phyloP scores from a whole-genome alignment of 805 yeast species.

The Metschnikowia henanensis region DNA sequence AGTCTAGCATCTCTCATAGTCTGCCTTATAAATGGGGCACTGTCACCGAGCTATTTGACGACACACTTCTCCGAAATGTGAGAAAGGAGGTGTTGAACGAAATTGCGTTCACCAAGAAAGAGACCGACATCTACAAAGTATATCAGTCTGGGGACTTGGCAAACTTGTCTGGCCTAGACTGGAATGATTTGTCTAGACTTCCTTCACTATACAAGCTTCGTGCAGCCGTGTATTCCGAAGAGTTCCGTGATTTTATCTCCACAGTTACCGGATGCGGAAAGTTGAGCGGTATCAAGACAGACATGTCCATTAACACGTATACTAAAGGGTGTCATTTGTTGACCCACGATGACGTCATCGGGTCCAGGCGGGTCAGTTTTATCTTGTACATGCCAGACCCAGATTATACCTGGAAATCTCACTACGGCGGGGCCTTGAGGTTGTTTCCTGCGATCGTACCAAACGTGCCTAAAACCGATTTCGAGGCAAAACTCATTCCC shows the following conservation, averaged over 20 bases:
- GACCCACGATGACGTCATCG: conserved; percentile 98
- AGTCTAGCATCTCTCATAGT: conserved; percentile 48
- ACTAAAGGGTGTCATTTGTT: conserved; percentile 90
- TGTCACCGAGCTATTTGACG: conserved; percentile 70
- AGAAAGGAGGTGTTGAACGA: conserved; percentile 80
- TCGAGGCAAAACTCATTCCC: conserved; percentile 69
- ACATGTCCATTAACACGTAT: conserved; percentile 89
- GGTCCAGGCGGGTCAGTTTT: conserved; percentile 89
- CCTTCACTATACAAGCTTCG: conserved; percentile 78
- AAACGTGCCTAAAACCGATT: conserved; percentile 87
- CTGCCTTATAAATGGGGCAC: conserved; percentile 92
- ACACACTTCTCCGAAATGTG: conserved; percentile 72
- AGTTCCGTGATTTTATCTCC: conserved; percentile 77
- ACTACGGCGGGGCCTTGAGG: conserved; percentile 91
- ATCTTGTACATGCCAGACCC: conserved; percentile 94
- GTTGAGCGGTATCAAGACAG: conserved; percentile 86
- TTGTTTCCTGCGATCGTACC: conserved; percentile 84
- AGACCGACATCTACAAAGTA: conserved; percentile 95
- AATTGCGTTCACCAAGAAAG: conserved; percentile 90
- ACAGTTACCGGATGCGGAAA: conserved; percentile 85
- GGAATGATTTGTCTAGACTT: conserved; percentile 69
- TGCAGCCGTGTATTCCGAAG: conserved; percentile 83
- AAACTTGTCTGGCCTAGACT: conserved; percentile 80
- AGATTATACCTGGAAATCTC: conserved; percentile 82
- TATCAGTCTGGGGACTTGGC: conserved; percentile 90